Evolutionary conservation across 1,139 yeast genomes (phyloP), one percentile per base, ranked within the genome.

Genomic region (Kodamaea derodonti): DNA sequence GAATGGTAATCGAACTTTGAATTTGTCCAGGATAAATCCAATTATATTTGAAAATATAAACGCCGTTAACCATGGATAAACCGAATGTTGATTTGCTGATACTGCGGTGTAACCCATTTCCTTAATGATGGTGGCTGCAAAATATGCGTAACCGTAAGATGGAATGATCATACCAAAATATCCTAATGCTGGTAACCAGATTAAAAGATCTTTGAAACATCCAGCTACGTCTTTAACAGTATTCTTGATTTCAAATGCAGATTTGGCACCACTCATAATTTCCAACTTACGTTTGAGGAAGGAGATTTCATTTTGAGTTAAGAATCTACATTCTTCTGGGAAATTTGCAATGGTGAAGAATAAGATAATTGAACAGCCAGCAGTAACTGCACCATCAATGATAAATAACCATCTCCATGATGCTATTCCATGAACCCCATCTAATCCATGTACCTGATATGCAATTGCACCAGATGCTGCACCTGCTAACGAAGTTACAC

Each of bases 391-490:
- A 36, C 92, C 92, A 53, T 84, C 92, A 43, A 84, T 72, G 43
- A 83, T 72, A 55, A 78, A 84, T 40, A 84, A 67, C 84, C 86
- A 83, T 56, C 78, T 69, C 92, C 90, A 83, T n/a, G 83, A 65
- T 13, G 56, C 48, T 25, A 72, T 47, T 3, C 72, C 72, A 32
- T 54, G 58, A 5, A 38, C 54, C 6, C 68, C 66, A 40, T 66
- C 60, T 40, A 69, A 54, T 27, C 62, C 72, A 35, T 62, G 46
- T 33, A 69, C 65, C 37, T 58, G 61, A 35, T 60, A 68, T 1
- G 73, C 73, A 45, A 68, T 65, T 9, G 69, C 67, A 30, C 71
- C 70, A 4, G 62, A 54, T 4, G 51, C 70, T 20, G 68, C 72
- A 45, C 72, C 72, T 9, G 70, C 62, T 35, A 65, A 58, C 26